Conservation (phyloP, 1,139 yeast genomes). For the Arxiozyma telluris region DNA sequence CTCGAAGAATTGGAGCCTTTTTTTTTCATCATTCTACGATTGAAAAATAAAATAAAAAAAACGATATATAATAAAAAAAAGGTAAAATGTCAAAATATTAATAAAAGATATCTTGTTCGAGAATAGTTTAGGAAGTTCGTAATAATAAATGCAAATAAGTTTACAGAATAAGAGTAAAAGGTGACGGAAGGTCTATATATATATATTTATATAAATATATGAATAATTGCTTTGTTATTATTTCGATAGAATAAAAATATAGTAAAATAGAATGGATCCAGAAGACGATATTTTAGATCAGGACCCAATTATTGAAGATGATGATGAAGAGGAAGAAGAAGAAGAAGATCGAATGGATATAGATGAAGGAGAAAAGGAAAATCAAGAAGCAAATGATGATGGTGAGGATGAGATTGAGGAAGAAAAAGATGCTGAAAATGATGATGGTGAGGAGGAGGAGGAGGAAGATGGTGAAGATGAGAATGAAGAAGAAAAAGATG, state of each 20-base stretch:
- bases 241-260: conserved; percentile 2
- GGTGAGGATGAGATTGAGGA: conserved; percentile 30
- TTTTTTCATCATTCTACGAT: no score
- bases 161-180: no score
- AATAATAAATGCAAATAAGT: no score
- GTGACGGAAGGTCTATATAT: not conserved
- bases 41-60: no score
- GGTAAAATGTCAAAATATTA: no score
- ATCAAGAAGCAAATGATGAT: conserved; percentile 25
- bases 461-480: conserved; percentile 15
- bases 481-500: conserved; percentile 21
- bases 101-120: not conserved
- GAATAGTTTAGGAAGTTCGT: not conserved
- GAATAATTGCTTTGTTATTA: no score
- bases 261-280: conserved; percentile 13
- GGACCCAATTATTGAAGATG: conserved; percentile 21
- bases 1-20: no score
- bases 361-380: conserved; percentile 25
- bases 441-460: conserved; percentile 23
- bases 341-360: conserved; percentile 28
- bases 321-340: conserved; percentile 20
- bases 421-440: conserved; percentile 14
- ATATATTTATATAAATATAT: no score
- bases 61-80: no score
- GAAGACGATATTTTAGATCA: conserved; percentile 26